These are phyloP conservation scores for Penicillium fimorum DNA, from an alignment of 495 filamentous ascomycete genomes.

Conservation along the genomic window DNA sequence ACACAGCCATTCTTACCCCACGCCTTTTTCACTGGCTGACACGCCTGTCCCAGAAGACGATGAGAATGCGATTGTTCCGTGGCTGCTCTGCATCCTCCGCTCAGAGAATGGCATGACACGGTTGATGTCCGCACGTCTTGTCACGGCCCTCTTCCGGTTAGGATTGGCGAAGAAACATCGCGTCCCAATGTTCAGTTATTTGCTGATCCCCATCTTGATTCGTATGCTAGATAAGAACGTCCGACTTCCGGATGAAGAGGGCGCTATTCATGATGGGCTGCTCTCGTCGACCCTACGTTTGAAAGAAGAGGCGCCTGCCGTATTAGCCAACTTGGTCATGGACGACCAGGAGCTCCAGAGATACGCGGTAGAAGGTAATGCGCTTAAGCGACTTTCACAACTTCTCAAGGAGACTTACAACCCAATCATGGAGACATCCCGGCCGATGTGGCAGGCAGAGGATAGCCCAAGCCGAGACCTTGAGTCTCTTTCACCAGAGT, in stretches of 20 bases:
- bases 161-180: conserved; percentile 62
- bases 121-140: conserved; percentile 74
- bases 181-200: conserved; percentile 59
- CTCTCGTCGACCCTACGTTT: conserved; percentile 42
- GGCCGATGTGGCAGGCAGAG: conserved; percentile 45
- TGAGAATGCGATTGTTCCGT: conserved; percentile 78
- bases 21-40: conserved; percentile 37
- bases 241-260: conserved; percentile 39
- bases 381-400: conserved; percentile 68
- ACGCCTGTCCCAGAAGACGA: conserved; percentile 54
- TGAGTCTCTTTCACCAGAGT: conserved; percentile 28
- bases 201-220: conserved; percentile 72
- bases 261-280: conserved; percentile 39
- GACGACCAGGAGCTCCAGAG: conserved; percentile 76
- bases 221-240: conserved; percentile 64
- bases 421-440: conserved; percentile 35
- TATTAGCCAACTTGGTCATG: conserved; percentile 74
- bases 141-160: conserved; percentile 72
- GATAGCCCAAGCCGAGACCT: conserved; percentile 22
- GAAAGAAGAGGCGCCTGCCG: conserved; percentile 67
- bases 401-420: conserved; percentile 72
- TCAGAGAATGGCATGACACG: conserved; percentile 61
- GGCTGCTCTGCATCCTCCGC: conserved; percentile 72
- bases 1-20: conserved; percentile 41
- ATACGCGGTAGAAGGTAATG: conserved; percentile 75